Base-by-base conservation (phyloP, 2,329 filamentous ascomycete genomes). In the Akanthomyces uredinophilus region DNA sequence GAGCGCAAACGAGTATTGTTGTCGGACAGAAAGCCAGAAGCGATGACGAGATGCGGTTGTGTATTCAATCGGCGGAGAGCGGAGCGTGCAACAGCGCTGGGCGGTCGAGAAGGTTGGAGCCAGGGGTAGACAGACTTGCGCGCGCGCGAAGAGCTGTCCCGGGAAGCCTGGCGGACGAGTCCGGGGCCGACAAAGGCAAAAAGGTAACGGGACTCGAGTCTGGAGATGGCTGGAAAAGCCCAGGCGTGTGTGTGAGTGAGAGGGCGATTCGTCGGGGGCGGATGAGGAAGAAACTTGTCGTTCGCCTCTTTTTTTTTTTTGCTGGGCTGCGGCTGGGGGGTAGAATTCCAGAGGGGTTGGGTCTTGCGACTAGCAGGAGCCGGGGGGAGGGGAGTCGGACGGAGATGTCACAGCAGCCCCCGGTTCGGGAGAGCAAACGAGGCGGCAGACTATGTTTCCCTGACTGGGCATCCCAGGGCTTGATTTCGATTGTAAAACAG, bases 171-270 rank as follows among this genome's bases (percentile, higher is more conserved):
- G 24, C 13, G 27, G 16, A 37, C 29, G n/a, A 39, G 18, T 20
- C n/a, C 37, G 49, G 20, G 43, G 11, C 37, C 24, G 27, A 39
- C n/a, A 32, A 60, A n/a, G 47, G 27, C 29, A 61, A 53, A 35
- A 47, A 13, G 37, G 11, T 64, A 67, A n/a, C 16, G 24, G 56
- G 16, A 43, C 47, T 75, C 74, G 73, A 72, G 70, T 68, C 70
- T 72, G 69, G 68, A 70, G 73, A 79, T 77, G 78, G 79, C 77
- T 79, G 77, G 78, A 39, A 52, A 32, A 24, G 18, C 3, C 29
- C 27, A 46, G 39, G 47, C 35, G 60, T 22, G 46, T 44, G 53
- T 39, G 46, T 39, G 46, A 5, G 43, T 52, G 46, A 46, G 59
- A 24, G 20, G 20, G 50, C 50, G 29, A 61, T 37, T 60, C 37